A percentile compares a stretch with the other conserved stretches of the same genome.
These are phyloP conservation scores for Penicillium silybi DNA, from an alignment of 495 filamentous ascomycete genomes.

Conservation along the genomic window DNA sequence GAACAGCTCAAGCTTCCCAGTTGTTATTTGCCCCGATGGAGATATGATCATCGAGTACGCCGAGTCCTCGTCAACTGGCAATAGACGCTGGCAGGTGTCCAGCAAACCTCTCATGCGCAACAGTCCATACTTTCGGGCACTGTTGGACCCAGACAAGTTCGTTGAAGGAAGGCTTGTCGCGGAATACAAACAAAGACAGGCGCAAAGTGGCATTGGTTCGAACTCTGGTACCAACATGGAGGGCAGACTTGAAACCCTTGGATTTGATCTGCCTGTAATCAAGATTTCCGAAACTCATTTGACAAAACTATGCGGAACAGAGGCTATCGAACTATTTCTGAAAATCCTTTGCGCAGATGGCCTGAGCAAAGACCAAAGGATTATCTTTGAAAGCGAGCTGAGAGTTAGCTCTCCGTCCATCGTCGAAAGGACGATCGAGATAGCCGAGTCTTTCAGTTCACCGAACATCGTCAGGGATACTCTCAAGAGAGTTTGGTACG, in stretches of 20 bases:
- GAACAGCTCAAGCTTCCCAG: constrained; percentile 2
- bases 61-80: constrained; percentile 6
- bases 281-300: constrained; percentile 21
- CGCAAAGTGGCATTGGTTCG: background rate
- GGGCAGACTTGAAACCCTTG: background rate
- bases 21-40: constrained; percentile 25
- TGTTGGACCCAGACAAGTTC: constrained; percentile 48
- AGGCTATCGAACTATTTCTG: constrained; percentile 38
- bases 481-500: constrained; percentile 22
- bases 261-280: constrained; percentile 22
- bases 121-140: constrained; percentile 43
- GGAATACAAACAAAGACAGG: constrained; percentile 17
- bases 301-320: constrained; percentile 26
- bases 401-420: constrained; percentile 25
- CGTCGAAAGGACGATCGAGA: constrained; percentile 30
- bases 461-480: constrained; percentile 16
- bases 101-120: constrained; percentile 28
- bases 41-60: constrained; percentile 38
- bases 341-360: constrained; percentile 28
- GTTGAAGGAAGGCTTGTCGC: constrained; percentile 38
- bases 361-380: constrained; percentile 1
- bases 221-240: background rate
- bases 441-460: constrained; percentile 39
- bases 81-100: constrained; percentile 33
- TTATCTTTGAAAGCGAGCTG: constrained; percentile 23